Evolutionary conservation across 1,284 basidiomycete genomes (phyloP), one percentile per base, ranked within the genome.

Genomic region (Takashimella koratensis): DNA sequence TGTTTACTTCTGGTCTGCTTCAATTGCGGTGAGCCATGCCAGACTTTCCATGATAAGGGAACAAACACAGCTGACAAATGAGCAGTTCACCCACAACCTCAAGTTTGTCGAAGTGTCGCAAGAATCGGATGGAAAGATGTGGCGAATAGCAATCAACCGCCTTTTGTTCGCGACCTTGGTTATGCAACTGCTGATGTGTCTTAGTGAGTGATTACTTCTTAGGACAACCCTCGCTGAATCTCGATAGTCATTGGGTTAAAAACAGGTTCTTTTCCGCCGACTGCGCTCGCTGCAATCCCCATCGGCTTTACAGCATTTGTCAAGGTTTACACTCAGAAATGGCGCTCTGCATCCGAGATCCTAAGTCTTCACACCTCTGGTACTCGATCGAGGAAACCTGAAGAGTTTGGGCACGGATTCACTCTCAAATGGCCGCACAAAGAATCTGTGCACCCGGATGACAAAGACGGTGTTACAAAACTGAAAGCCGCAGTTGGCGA

Each of bases 51-150:
- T 25, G 10, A 46, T 48, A 42, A 16, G 23, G 54, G 41, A 50
- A 19, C 8, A 12, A 49, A 19, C 13, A 13, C 13, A 23, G 26
- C 8, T 13, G 20, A 5, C 43, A 36, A 36, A n/a, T n/a, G n/a
- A n/a, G 23, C 22, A 69, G 67, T 63, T 62, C 50, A 51, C 57
- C 2, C 57, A 70, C 39, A 56, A 64, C 30, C 51, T 70, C 12
- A 60, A 59, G 27, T 71, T 55, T 47, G 66, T 71, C 5, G 60
- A 63, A 47, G 62, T 67, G 44, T 55, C 61, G 11, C 60, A 65
- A 53, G 68, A 71, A 45, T 67, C 66, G 3, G 66, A 71, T 45
- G 68, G 68, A 3, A 57, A 63, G 51, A 57, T 55, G 20, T 71
- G 68, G 68, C 52, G 58, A 23, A 49, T 68, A 10, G 57, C 66